Evolutionary conservation across 495 filamentous ascomycete genomes (phyloP), one percentile per base, ranked within the genome.

Genomic region (Penicillium nucicola): DNA sequence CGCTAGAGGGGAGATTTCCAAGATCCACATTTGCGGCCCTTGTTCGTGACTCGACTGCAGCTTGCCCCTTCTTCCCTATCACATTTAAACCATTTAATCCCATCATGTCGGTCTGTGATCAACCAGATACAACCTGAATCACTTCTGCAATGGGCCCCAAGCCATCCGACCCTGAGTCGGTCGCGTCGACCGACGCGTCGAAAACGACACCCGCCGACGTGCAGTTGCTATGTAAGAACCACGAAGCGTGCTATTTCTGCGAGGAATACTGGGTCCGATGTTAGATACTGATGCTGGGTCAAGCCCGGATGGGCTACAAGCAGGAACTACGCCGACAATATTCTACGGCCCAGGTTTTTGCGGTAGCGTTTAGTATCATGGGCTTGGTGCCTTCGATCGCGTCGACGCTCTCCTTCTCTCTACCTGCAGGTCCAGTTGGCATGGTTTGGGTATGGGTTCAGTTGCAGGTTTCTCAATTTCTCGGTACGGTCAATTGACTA

Each of bases 351-450:
- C 82, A 88, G 63, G 71, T 86, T 17, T 88, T 88, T 57, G 84
- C 83, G 25, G 81, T 88, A 53, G 84, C 84, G 2, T 88, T 87
- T 61, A 82, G 77, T 53, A 87, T 88, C 52, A 88, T 88, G 83
- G 84, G 84, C 5, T 64, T 88, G 5, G 69, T 88, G 5, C 84
- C 84, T 0, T 86, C 82, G 11, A 86, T 88, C 51, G 83, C 84
- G 6, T 80, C 78, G 9, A 86, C 84, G 0, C 62, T 88, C 12
- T 57, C 80, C 5, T 88, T 85, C 52, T 84, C 80, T 1, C 67
- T 87, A 11, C 83, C 84, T n/a, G 79, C 84, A 18, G 84, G 84
- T 1, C 84, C 84, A 4, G 82, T 75, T 3, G 84, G 83, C 2
- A 85, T 88, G 77, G 81, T 86, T 53, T 88, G 84, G 84, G 77